Evolutionary conservation across 108 stramenopile genomes (phyloP).

Genomic region (Stephanodiscus minutulus): DNA sequence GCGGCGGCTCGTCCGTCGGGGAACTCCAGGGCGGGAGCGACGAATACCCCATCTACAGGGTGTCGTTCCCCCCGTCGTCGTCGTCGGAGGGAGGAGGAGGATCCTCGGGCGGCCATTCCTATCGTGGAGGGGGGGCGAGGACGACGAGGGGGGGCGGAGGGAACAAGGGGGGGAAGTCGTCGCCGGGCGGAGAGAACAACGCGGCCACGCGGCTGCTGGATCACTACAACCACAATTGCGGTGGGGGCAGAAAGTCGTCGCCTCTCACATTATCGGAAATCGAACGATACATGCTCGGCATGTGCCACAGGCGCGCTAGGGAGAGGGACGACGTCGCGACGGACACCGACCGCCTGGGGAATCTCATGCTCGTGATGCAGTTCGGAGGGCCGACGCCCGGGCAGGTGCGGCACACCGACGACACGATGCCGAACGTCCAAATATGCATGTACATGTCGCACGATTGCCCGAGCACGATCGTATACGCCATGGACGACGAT

Average conservation of each 20-base stretch:
- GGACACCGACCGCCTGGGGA: constrained; percentile 47
- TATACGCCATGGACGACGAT: constrained; percentile 53
- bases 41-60: constrained; percentile 57
- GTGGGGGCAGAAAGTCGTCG: constrained; percentile 2
- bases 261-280: constrained; percentile 52
- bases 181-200: constrained; percentile 8
- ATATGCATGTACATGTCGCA: constrained; percentile 69
- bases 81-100: not conserved
- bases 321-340: constrained; percentile 7
- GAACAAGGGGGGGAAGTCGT: constrained; percentile 1
- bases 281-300: constrained; percentile 58
- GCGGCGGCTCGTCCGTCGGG: constrained; percentile 45
- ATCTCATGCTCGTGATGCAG: constrained; percentile 69
- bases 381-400: constrained; percentile 57
- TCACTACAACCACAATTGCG: constrained; percentile 25
- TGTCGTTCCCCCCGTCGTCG: constrained; percentile 23
- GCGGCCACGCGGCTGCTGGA: constrained; percentile 35
- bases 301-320: constrained; percentile 50
- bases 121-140: not conserved
- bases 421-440: constrained; percentile 64
- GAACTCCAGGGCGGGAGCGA: constrained; percentile 64
- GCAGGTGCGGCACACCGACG: constrained; percentile 72
- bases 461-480: constrained; percentile 59
- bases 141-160: constrained; percentile 19
- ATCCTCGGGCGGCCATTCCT: not conserved